Evolutionary conservation across 1,284 basidiomycete species (phyloP), one percentile per base, ranked within the genome.

Genomic region (Kalmanozyma brasiliensis): DNA sequence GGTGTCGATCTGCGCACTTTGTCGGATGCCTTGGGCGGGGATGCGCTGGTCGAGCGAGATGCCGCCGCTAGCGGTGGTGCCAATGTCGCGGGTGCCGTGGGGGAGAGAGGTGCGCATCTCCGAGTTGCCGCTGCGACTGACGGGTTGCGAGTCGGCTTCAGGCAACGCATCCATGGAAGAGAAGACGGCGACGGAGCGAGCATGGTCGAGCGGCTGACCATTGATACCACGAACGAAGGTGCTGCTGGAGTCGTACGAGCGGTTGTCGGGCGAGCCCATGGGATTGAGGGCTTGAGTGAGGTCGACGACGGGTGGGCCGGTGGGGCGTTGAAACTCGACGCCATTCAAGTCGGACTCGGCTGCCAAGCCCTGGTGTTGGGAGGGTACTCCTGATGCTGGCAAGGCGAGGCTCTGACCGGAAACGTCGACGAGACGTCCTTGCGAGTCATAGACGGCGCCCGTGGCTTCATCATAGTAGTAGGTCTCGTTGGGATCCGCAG

Each of bases 401-500:
- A 42, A 30, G 4, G 45, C 49, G 7, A 63, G 30, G 22, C 40
- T 57, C 10, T 63, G 61, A 1, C 53, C 53, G 24, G 66, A 67
- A 37, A 77, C 67, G 34, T 77, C 52, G 22, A 79, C 77, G 14
- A 76, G 64, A 13, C 71, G 45, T 33, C 77, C 77, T 37, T 72
- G 67, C 0, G 71, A 55, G 30, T 79, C 77, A 33, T 79, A 79
- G 13, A 79, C 74, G 4, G 74, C 75, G 11, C 77, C 77, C 19
- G 77, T 79, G 8, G 71, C 68, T 37, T 79, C 71, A 38, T 79
- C 77, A 40, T 64, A 76, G 61, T 79, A 79, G 57, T 69, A 79
- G 17, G 73, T 74, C 52, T 77, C 70, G 10, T 77, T 52, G 10
- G 52, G 32, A 16, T 40, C 53, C 8, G 48, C 41, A 14, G 47